Evolutionary conservation across 108 stramenopile genomes (phyloP).

Genomic region (Nannochloropsis salina): DNA sequence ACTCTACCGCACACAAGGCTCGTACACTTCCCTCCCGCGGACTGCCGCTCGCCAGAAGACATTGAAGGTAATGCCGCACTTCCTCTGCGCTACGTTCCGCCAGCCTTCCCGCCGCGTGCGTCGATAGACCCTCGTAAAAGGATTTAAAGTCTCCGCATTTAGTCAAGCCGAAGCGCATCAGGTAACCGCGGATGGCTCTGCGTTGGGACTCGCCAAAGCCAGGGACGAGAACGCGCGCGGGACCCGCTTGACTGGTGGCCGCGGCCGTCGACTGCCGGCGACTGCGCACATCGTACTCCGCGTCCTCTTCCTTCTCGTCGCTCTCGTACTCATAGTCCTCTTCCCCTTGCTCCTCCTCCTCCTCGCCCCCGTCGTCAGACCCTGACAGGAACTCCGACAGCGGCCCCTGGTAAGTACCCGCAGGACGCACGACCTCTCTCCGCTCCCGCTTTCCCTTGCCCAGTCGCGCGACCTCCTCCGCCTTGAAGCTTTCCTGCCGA

Average conservation of each 20-base stretch:
- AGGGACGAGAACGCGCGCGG: not conserved
- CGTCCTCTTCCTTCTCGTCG: not conserved
- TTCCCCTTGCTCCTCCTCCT: not conserved
- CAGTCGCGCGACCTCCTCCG: constrained; percentile 8
- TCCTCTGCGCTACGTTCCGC: constrained; percentile 10
- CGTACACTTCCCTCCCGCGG: not conserved
- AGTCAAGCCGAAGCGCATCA: not conserved
- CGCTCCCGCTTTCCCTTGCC: not conserved
- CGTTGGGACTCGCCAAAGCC: not conserved
- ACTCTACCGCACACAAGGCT: not conserved
- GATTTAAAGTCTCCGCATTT: not conserved
- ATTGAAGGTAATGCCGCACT: not conserved
- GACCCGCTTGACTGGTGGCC: not conserved
- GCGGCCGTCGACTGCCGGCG: not conserved
- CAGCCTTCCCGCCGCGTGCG: not conserved
- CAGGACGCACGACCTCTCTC: not conserved
- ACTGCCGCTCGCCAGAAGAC: not conserved
- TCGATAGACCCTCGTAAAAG: not conserved
- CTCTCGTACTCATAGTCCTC: not conserved
- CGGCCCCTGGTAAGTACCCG: not conserved
- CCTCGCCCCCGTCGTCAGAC: not conserved
- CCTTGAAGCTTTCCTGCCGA: not conserved
- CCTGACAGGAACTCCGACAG: not conserved
- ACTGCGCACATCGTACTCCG: not conserved
- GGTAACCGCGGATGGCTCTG: not conserved